phyloP scores from a whole-genome alignment of 257 asterid genomes.

The Solanum chiquidenum region DNA sequence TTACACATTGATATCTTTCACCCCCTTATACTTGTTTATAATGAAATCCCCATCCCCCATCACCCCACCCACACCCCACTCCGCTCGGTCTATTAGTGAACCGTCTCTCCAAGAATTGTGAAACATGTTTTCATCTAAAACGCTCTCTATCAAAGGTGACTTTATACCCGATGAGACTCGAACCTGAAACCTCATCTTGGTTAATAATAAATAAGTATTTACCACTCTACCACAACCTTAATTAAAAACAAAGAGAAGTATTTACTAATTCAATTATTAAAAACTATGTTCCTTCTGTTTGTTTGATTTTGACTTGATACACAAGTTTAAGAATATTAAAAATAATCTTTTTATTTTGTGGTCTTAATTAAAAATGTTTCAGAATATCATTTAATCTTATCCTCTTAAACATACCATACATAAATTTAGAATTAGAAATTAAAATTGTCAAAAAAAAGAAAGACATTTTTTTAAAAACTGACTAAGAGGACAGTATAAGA shows the following conservation, averaged over 20 bases:
- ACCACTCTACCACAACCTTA: neutral
- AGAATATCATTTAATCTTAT: too few relatives aligned
- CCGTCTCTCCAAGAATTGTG: too few relatives aligned
- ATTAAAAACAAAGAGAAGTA: neutral
- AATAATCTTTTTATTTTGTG: too few relatives aligned
- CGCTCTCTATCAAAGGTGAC: too few relatives aligned
- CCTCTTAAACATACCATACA: neutral
- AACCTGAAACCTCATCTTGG: neutral
- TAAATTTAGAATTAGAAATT: too few relatives aligned
- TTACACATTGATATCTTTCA: too few relatives aligned
- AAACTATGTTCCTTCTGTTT: rapidly evolving
- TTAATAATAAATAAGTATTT: too few relatives aligned
- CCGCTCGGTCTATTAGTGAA: neutral
- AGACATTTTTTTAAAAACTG: neutral
- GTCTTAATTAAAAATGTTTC: neutral
- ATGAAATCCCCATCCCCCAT: too few relatives aligned
- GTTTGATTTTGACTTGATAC: too few relatives aligned
- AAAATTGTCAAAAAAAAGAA: too few relatives aligned
- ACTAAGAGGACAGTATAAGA: neutral
- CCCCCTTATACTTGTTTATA: neutral
- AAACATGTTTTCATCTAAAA: neutral
- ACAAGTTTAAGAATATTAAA: neutral
- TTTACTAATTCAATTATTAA: too few relatives aligned
- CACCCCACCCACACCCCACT: neutral
- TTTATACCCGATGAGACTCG: too few relatives aligned